These are phyloP conservation scores for Melaleuca alternifolia DNA, from an alignment of 345 rosid species.

Conservation along the genomic window DNA sequence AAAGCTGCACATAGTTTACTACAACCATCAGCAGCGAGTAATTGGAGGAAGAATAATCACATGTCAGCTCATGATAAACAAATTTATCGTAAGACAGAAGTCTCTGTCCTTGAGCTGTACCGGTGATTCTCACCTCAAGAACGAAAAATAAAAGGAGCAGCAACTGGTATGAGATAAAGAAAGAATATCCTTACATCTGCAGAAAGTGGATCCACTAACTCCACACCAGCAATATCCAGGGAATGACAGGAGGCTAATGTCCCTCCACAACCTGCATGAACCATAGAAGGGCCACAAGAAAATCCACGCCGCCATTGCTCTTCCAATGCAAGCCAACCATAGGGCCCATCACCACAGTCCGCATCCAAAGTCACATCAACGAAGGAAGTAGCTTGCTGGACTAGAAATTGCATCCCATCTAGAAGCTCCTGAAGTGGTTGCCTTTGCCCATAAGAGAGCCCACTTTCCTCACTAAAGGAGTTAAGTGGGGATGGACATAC, in stretches of 20 bases:
- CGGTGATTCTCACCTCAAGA: background rate
- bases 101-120: background rate
- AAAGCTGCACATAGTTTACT: background rate
- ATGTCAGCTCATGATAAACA: background rate
- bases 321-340: conserved; percentile 96
- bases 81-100: background rate
- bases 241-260: conserved; percentile 91
- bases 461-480: conserved; percentile 69
- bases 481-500: conserved; percentile 55
- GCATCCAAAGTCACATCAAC: conserved; percentile 93
- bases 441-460: conserved; percentile 76
- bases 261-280: conserved; percentile 99
- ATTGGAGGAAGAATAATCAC: background rate
- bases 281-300: conserved; percentile 91
- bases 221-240: conserved; percentile 85
- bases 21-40: background rate
- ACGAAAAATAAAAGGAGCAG: background rate
- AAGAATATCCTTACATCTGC: conserved; percentile 61
- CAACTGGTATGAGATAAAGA: background rate
- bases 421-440: conserved; percentile 92
- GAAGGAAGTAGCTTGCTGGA: conserved; percentile 96
- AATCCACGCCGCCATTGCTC: conserved; percentile 94
- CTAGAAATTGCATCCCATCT: conserved; percentile 78
- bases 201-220: conserved; percentile 92
- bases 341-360: conserved; percentile 91